phyloP scores from a whole-genome alignment of 768 basidiomycete species.

The Lyophyllum semitale region DNA sequence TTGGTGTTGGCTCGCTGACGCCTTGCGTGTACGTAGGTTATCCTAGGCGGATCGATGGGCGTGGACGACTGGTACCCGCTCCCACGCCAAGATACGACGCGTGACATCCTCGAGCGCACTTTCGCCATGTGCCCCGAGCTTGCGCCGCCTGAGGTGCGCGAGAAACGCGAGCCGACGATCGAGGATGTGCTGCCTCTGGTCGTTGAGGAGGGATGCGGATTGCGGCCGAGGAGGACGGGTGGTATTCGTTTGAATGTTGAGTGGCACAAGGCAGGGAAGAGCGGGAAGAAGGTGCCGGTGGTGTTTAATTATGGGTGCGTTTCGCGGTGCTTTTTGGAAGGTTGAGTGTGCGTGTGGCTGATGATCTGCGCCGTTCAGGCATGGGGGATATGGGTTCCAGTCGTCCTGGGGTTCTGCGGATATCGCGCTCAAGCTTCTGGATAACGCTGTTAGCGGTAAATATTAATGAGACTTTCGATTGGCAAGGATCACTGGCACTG shows the following conservation, averaged over 20 bases:
- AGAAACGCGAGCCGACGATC: slow-evolving; percentile 43
- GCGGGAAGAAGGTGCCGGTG: slow-evolving; percentile 41
- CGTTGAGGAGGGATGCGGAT: slow-evolving; percentile 56
- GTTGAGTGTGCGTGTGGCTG: not conserved
- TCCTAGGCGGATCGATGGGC: slow-evolving; percentile 63
- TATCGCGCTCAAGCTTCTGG: slow-evolving; percentile 49
- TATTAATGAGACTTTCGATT: not conserved
- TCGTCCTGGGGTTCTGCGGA: slow-evolving; percentile 68
- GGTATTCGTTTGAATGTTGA: slow-evolving; percentile 63
- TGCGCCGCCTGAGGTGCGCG: slow-evolving; percentile 54
- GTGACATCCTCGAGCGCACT: slow-evolving; percentile 54
- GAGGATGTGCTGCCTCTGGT: slow-evolving; percentile 52
- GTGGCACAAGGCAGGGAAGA: slow-evolving; percentile 31
- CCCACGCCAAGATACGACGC: slow-evolving; percentile 63
- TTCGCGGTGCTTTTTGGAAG: not conserved
- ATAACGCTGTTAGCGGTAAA: slow-evolving; percentile 27
- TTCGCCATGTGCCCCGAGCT: slow-evolving; percentile 59
- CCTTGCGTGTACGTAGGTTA: no score
- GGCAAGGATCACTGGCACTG: not conserved
- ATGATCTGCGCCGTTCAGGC: slow-evolving; percentile 35
- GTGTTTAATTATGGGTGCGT: slow-evolving; percentile 68
- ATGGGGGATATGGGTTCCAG: slow-evolving; percentile 67
- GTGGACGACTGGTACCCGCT: slow-evolving; percentile 71
- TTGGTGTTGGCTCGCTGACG: not conserved
- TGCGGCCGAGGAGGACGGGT: slow-evolving; percentile 69